Evolutionary conservation across 345 rosid genomes (phyloP), one percentile per base, ranked within the genome.

Genomic region (Eucalyptus sp.): DNA sequence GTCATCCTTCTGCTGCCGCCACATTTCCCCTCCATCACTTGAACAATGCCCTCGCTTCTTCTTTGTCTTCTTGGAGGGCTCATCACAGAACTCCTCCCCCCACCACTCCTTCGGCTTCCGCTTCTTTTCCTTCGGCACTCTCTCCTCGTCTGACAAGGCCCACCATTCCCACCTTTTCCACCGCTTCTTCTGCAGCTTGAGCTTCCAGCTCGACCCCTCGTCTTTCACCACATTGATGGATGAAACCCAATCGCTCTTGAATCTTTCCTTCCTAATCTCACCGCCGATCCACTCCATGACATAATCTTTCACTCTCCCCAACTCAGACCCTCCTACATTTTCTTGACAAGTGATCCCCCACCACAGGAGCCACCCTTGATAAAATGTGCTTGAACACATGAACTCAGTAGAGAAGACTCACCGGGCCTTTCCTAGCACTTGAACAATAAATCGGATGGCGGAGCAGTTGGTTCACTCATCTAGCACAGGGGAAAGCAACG

Each of bases 31-130:
- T 92, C 95, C 66, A 83, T 87, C 16, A 0, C 27, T 20, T 0
- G 0, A 18, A 37, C 27, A 18, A 76, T 90, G 89, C 89, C 89
- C 88, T 89, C 91, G 90, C 90, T 95, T 96, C 86, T 95, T 95
- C 90, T 91, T 93, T 62, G 92, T 96, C 91, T 95, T 96, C 90
- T 91, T 94, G 13, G 94, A 95, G 3, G 95, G 91, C 87, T 96
- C 99, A 87, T 96, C 98, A 18, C 97, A 92, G 33, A 96, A 95
- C 94, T 97, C 99, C 88, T 97, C 99, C 89, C 94, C 96, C 99
- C 99, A 97, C 99, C 99, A 97, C 86, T 97, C 97, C 91, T 98
- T 96, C 7, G 95, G 83, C 83, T 37, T 71, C 46, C 10, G 83
- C 27, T 10, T 52, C 58, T 76, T 37, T 37, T 37, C 46, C 83